Percentiles rank a stretch among this genome's conserved stretches.
Evolutionary conservation across 306 rosid species (phyloP).

Genomic region (Cicer bijugum): DNA sequence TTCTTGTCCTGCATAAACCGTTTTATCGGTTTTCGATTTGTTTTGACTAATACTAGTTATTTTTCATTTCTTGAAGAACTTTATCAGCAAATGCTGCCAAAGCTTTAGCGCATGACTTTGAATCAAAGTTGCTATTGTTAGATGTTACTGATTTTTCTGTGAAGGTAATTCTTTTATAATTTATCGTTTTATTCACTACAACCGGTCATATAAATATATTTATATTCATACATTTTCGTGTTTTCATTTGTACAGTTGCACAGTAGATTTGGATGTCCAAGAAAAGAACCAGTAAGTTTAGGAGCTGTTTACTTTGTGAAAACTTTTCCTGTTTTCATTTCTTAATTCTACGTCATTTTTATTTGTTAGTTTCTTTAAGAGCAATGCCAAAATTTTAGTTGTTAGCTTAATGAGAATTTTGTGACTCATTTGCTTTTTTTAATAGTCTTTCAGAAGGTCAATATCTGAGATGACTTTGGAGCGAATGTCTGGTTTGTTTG

Average conservation of each 20-base stretch:
- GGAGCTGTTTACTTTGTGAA: not conserved
- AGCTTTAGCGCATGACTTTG: conserved; percentile 81
- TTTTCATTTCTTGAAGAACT: conserved; percentile 56
- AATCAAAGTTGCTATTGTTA: conserved; percentile 77
- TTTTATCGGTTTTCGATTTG: conserved; percentile 3
- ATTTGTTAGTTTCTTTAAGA: not conserved
- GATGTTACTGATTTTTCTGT: conserved; percentile 75
- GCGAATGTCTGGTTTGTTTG: conserved; percentile 66
- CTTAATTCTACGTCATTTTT: conserved; percentile 25
- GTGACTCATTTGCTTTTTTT: conserved; percentile 46
- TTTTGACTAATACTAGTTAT: conserved; percentile 33
- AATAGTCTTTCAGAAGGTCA: conserved; percentile 68
- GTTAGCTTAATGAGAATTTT: conserved; percentile 26
- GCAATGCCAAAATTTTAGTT: conserved; percentile 17
- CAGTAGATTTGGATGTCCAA: conserved; percentile 75
- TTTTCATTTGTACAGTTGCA: conserved; percentile 70
- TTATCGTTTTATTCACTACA: conserved; percentile 33
- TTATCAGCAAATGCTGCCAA: conserved; percentile 83
- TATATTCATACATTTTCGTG: conserved; percentile 34
- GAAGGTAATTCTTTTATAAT: conserved; percentile 58
- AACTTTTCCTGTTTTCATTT: not conserved
- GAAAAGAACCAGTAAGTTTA: conserved; percentile 69
- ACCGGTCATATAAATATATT: conserved; percentile 7
- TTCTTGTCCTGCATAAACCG: not conserved
- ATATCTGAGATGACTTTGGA: conserved; percentile 75